A percentile compares a stretch with the other conserved stretches of the same genome.
Evolutionary conservation across 441 rosid genomes (phyloP).

Genomic region (Metrosideros polymorpha): DNA sequence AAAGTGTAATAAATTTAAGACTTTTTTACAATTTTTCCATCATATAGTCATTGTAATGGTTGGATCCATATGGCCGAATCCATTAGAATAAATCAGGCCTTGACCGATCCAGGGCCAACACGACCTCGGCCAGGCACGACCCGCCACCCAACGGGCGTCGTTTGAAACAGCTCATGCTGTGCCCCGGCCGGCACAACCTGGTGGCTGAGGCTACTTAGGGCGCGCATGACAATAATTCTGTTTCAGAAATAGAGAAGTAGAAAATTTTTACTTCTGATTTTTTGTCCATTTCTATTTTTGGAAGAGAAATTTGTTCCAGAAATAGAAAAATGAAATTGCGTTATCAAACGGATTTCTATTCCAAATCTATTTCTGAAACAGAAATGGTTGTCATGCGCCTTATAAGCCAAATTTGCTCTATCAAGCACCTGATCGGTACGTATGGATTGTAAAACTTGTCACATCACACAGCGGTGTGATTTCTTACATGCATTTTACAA

Average conservation of each 20-base stretch:
- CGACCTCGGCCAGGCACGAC: not conserved
- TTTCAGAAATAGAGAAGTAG: too few species aligned
- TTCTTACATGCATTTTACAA: not conserved
- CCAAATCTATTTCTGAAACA: too few species aligned
- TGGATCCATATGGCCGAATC: not conserved
- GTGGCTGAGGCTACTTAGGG: not conserved
- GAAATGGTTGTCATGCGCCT: too few species aligned
- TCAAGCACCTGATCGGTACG: not conserved
- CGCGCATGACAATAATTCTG: too few species aligned
- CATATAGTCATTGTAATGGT: not conserved
- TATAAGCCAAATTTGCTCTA: not conserved
- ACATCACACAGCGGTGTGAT: not conserved
- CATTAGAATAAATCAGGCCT: not conserved
- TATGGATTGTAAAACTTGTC: not conserved
- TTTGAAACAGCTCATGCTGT: not conserved
- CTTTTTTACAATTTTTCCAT: too few species aligned
- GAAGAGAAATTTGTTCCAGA: too few species aligned
- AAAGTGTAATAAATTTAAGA: too few species aligned
- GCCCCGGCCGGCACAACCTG: not conserved
- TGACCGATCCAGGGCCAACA: not conserved
- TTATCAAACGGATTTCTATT: too few species aligned
- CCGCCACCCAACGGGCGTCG: not conserved
- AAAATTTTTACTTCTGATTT: too few species aligned
- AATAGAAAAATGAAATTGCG: too few species aligned
- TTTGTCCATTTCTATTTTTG: too few species aligned